Percentiles rank a stretch among this genome's conserved stretches.
phyloP scores from a whole-genome alignment of 1,139 yeast species.

The Tardiomyces blankii region DNA sequence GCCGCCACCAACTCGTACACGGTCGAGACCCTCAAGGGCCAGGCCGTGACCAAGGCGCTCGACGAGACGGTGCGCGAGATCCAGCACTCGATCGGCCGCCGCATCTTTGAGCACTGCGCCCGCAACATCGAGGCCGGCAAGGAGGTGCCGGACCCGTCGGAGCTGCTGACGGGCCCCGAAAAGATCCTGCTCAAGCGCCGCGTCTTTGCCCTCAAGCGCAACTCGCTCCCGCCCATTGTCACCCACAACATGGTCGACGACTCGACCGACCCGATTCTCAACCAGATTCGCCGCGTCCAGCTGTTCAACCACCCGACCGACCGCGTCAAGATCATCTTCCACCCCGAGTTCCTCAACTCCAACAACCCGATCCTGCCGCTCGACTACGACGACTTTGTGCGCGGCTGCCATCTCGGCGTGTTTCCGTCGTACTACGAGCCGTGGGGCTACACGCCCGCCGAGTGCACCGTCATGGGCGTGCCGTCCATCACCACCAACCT shows the following conservation, averaged over 20 bases:
- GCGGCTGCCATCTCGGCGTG: slow-evolving; percentile 97
- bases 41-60: slow-evolving; percentile 87
- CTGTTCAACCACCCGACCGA: slow-evolving; percentile 84
- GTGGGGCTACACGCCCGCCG: slow-evolving; percentile 99
- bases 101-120: slow-evolving; percentile 86
- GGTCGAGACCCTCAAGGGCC: slow-evolving; percentile 91
- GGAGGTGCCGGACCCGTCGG: slow-evolving; percentile 60
- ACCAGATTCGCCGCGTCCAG: slow-evolving; percentile 85
- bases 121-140: slow-evolving; percentile 56
- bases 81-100: slow-evolving; percentile 75
- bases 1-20: slow-evolving; percentile 91
- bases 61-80: slow-evolving; percentile 86
- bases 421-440: slow-evolving; percentile 99
- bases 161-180: slow-evolving; percentile 78
- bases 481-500: slow-evolving; percentile 96
- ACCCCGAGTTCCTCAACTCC: slow-evolving; percentile 92
- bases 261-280: slow-evolving; percentile 79
- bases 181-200: slow-evolving; percentile 84
- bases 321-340: slow-evolving; percentile 91
- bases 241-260: slow-evolving; percentile 98
- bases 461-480: slow-evolving; percentile 98
- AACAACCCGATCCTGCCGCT: slow-evolving; percentile 88
- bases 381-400: slow-evolving; percentile 94
- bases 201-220: slow-evolving; percentile 85
- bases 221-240: slow-evolving; percentile 84